Base-by-base conservation (phyloP, 768 basidiomycete genomes). In the Lactarius trivialis region DNA sequence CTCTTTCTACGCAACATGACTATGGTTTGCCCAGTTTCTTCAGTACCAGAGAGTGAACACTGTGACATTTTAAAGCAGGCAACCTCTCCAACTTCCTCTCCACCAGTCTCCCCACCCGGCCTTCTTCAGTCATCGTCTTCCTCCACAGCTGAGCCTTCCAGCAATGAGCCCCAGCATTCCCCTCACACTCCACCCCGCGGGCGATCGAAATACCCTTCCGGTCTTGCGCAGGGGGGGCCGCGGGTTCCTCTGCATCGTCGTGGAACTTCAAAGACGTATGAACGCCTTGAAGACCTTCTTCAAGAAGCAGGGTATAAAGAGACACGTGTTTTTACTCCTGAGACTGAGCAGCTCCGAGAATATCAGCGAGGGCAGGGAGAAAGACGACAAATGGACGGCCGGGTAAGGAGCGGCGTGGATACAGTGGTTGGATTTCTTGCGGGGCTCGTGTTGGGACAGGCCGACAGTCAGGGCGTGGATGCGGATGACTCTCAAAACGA, bases 301-400 rank as follows among this genome's bases (percentile, higher is more conserved):
- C 79, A 83, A 55, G 89, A 93, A 71, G 91, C 91, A 1, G 93
- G 93, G 2, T 95, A 94, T 78, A 93, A 92, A 72, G 93, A 96
- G 70, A 94, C 92, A 3, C 82, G 93, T 48, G 81, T 97, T 12
- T 89, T 91, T 68, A 94, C 93, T 0, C 93, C 93, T 8, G 91
- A 93, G 73, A 76, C 80, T 4, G 89, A 92, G 62, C 79, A 81
- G 41, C 60, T 56, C 60, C 64, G 63, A 69, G 70, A 55, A 69
- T 9, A 72, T 68, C 58, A 75, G n/a, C 64, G 51, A 37, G 34
- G n/a, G 30, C 51, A 7, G 11, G 53, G 17, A 30, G 51, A 61
- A 33, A 57, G 30, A 50, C 58, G 41, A 37, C 54, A 45, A 34
- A 34, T 12, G 3, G 45, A 75, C 30, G 74, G 74, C 26, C 77